Percentiles rank a stretch among this genome's conserved stretches.
Conservation (phyloP, 106 monocot species). For the Allium cepa region DNA sequence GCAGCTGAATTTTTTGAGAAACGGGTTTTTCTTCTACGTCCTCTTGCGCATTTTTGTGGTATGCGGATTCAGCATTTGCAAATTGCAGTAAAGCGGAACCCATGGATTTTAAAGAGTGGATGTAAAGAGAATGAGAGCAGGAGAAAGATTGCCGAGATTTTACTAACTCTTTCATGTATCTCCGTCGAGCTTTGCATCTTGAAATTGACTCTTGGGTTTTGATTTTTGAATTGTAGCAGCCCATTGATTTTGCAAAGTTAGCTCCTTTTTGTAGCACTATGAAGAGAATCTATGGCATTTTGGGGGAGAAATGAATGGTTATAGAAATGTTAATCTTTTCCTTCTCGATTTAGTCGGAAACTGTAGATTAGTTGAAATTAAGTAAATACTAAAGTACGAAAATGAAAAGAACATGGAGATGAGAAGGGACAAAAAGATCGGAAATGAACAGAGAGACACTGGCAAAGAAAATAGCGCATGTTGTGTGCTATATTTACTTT, state of each 20-base stretch:
- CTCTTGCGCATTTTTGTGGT: background rate
- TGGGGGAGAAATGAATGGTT: background rate
- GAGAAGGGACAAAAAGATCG: no score
- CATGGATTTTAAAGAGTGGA: conserved; percentile 68
- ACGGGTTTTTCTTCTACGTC: background rate
- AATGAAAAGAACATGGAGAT: no score
- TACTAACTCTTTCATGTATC: conserved; percentile 81
- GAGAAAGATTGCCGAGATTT: conserved; percentile 55
- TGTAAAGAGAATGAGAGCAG: conserved; percentile 56
- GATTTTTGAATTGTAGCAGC: conserved; percentile 63
- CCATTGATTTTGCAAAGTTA: conserved; percentile 27
- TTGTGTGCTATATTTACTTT: no score
- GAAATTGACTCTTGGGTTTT: conserved; percentile 67
- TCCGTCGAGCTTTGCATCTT: conserved; percentile 73
- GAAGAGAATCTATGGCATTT: background rate
- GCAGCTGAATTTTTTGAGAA: conserved; percentile 12
- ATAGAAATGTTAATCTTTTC: no score
- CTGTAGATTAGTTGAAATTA: no score
- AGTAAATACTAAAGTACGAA: no score
- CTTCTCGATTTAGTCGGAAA: no score
- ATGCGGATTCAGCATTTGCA: conserved; percentile 14
- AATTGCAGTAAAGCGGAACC: conserved; percentile 83
- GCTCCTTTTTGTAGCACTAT: no score
- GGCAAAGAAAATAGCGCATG: no score
- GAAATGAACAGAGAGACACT: no score